Conservation (phyloP, 108 stramenopile genomes). For the Epithemia pelagica region DNA sequence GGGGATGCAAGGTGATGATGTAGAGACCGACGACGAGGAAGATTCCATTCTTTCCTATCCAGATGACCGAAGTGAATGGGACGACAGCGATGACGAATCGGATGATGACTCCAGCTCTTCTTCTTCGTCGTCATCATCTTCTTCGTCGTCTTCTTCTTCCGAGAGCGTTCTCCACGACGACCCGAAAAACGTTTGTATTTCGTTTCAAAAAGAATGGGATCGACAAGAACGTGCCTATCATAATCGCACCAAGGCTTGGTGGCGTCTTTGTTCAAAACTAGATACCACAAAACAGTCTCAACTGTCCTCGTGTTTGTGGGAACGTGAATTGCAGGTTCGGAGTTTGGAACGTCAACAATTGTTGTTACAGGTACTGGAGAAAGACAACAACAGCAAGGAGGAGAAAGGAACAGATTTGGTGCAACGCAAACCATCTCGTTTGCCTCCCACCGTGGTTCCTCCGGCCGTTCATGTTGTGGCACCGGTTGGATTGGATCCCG, state of each 20-base stretch:
- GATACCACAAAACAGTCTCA: neutral
- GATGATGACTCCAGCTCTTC: neutral
- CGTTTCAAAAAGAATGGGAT: neutral
- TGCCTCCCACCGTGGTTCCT: too few relatives aligned
- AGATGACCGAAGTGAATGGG: neutral
- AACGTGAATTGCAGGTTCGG: neutral
- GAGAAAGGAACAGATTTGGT: neutral
- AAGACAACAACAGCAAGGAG: neutral
- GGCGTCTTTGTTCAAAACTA: neutral
- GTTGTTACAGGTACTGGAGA: neutral
- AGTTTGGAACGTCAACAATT: neutral
- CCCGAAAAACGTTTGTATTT: neutral
- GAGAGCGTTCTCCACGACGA: neutral
- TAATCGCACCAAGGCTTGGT: neutral
- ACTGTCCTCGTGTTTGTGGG: neutral
- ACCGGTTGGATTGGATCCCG: neutral
- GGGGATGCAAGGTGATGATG: too few relatives aligned
- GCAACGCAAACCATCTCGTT: neutral
- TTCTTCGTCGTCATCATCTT: too few relatives aligned
- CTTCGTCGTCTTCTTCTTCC: too few relatives aligned
- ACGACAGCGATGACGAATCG: neutral
- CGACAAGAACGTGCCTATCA: neutral
- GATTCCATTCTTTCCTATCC: neutral
- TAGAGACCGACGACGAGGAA: too few relatives aligned
- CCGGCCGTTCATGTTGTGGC: neutral